Evolutionary conservation across 306 rosid genomes (phyloP).

Genomic region (Inga leiocalycina): DNA sequence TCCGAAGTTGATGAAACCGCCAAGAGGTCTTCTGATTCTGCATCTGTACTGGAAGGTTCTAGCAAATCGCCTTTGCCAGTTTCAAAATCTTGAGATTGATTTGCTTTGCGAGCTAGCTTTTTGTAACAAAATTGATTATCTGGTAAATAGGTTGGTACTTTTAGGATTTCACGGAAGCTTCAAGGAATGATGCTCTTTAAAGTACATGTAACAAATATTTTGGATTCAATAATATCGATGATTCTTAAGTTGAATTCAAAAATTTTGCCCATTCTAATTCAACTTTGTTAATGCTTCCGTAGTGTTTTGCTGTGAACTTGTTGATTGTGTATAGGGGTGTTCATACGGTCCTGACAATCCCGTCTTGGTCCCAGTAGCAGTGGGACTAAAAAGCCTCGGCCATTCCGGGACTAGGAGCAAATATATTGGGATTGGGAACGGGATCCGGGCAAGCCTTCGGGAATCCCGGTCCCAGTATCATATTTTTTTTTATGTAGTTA

Average conservation of each 20-base stretch:
- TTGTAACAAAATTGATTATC: slow-evolving; percentile 33
- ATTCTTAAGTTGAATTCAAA: slow-evolving; percentile 6
- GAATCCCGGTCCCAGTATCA: too few species aligned
- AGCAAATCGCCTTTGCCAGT: slow-evolving; percentile 49
- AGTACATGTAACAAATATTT: slow-evolving; percentile 21
- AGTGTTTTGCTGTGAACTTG: slow-evolving; percentile 6
- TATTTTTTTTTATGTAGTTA: too few species aligned
- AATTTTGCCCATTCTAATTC: background rate
- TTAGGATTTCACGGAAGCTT: slow-evolving; percentile 40
- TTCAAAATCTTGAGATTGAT: slow-evolving; percentile 45
- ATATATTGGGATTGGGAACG: too few species aligned
- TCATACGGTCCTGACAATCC: too few species aligned
- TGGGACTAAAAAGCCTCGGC: too few species aligned
- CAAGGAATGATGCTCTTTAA: slow-evolving; percentile 18
- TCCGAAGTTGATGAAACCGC: slow-evolving; percentile 50
- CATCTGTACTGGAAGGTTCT: slow-evolving; percentile 40
- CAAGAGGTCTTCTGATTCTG: slow-evolving; percentile 45
- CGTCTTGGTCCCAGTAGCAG: too few species aligned
- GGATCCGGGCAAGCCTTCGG: too few species aligned
- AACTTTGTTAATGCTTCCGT: slow-evolving; percentile 7
- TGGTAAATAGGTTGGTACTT: slow-evolving; percentile 39
- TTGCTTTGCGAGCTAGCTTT: background rate
- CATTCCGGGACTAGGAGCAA: too few species aligned
- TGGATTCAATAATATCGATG: slow-evolving; percentile 23
- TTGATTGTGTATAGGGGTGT: background rate